Percentiles rank a stretch among this genome's conserved stretches.
phyloP scores from a whole-genome alignment of 257 asterid species.

The Fraxinus americana region DNA sequence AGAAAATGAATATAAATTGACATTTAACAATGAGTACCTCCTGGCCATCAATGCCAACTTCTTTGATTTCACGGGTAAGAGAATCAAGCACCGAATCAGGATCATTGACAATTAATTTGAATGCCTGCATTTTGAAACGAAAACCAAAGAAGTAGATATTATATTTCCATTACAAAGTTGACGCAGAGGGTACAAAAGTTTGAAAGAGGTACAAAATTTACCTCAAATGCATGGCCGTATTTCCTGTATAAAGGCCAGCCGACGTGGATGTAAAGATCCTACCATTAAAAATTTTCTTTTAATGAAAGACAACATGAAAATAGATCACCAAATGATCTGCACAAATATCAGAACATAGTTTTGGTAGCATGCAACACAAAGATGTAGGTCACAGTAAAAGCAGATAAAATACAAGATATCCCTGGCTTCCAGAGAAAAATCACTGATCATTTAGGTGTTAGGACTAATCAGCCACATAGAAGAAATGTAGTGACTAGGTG shows the following conservation, averaged over 20 bases:
- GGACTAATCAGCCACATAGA: not conserved
- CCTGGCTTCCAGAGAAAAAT: not conserved
- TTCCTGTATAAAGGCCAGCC: constrained; percentile 96
- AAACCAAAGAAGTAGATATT: not conserved
- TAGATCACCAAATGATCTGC: not conserved
- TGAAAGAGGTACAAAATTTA: constrained; percentile 25
- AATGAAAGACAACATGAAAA: constrained; percentile 20
- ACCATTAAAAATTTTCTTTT: constrained; percentile 30
- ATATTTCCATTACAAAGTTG: not conserved
- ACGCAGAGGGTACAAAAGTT: not conserved
- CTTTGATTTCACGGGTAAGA: constrained; percentile 92
- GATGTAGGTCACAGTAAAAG: not conserved
- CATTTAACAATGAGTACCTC: constrained; percentile 53
- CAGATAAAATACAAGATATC: not conserved
- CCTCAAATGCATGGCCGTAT: constrained; percentile 99
- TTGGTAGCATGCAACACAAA: not conserved
- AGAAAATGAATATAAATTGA: constrained; percentile 1
- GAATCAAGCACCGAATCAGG: constrained; percentile 84
- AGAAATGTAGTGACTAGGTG: not conserved
- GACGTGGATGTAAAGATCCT: constrained; percentile 89
- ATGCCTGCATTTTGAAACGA: constrained; percentile 57
- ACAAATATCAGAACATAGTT: not conserved
- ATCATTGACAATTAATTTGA: constrained; percentile 78
- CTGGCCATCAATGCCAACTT: constrained; percentile 84
- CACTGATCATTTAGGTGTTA: not conserved